phyloP scores from a whole-genome alignment of 257 asterid species.

The Forsythia suspensa region DNA sequence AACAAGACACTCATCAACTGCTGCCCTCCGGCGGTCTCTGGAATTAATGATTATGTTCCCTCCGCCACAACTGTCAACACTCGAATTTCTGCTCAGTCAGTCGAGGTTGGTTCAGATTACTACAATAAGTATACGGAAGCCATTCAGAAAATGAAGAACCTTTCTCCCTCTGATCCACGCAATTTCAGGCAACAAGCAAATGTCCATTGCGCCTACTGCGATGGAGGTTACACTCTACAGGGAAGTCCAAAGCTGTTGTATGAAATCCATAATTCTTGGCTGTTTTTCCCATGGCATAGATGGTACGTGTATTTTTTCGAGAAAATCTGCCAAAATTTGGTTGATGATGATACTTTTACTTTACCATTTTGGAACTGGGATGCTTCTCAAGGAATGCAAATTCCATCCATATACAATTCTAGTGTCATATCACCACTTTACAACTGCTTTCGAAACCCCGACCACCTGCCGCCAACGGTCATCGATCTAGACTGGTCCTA shows the following conservation, averaged over 20 bases:
- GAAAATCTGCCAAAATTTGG: conserved; percentile 1
- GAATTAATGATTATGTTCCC: background rate
- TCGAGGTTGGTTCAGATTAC: background rate
- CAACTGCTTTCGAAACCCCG: conserved; percentile 12
- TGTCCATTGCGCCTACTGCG: too few relatives aligned
- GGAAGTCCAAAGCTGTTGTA: too few relatives aligned
- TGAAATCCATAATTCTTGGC: too few relatives aligned
- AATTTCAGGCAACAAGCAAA: too few relatives aligned
- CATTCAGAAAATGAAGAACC: conserved; percentile 16
- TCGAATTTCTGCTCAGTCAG: conserved; percentile 19
- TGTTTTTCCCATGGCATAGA: too few relatives aligned
- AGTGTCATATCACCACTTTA: background rate
- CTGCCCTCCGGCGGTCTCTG: background rate
- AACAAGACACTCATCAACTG: conserved; percentile 11
- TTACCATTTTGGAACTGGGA: too few relatives aligned
- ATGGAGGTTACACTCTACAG: too few relatives aligned
- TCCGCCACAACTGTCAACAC: background rate
- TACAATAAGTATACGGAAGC: conserved; percentile 12
- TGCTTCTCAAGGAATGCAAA: too few relatives aligned
- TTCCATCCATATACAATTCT: too few relatives aligned
- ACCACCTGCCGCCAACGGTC: conserved; percentile 11
- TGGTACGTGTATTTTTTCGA: conserved; percentile 17
- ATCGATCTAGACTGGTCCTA: conserved; percentile 13
- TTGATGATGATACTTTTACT: conserved; percentile 10
- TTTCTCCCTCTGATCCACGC: background rate